Evolutionary conservation across 2,329 filamentous ascomycete species (phyloP).

Genomic region (Phaeosphaeriaceae sp.): DNA sequence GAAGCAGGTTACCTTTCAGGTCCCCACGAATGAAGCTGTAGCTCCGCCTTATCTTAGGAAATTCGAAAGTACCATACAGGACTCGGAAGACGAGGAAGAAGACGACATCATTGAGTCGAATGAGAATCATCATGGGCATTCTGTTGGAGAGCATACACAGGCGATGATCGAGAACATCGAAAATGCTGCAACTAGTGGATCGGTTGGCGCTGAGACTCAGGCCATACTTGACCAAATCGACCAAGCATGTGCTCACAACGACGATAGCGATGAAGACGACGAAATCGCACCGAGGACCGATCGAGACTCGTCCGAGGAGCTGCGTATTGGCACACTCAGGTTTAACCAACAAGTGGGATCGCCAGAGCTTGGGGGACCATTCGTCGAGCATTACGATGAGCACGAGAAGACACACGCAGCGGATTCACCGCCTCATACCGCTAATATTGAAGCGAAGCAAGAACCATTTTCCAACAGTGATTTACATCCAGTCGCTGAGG

Average conservation of each 20-base stretch:
- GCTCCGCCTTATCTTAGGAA: conserved; percentile 27
- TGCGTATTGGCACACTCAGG: neutral
- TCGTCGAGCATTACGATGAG: neutral
- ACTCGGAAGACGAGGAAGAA: conserved; percentile 43
- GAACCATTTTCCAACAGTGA: conserved; percentile 9
- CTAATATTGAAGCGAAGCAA: conserved; percentile 7
- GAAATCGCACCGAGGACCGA: neutral
- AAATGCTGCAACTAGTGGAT: neutral
- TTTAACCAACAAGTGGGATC: conserved; percentile 13
- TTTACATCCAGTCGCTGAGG: neutral
- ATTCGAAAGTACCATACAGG: conserved; percentile 40
- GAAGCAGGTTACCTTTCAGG: conserved; percentile 39
- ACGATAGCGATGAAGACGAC: conserved; percentile 14
- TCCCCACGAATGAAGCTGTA: conserved; percentile 12
- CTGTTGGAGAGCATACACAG: conserved; percentile 14
- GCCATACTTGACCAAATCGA: conserved; percentile 35
- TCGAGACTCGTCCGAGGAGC: conserved; percentile 19
- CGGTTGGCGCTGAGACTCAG: conserved; percentile 36
- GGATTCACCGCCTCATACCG: conserved; percentile 5
- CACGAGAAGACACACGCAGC: neutral
- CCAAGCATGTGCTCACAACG: conserved; percentile 27
- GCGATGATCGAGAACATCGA: neutral
- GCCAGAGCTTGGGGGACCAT: conserved; percentile 28
- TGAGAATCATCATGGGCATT: neutral
- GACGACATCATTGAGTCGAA: conserved; percentile 32